Evolutionary conservation across 148 eudicot genomes (phyloP), one percentile per base, ranked within the genome.

Genomic region (Dysphania ambrosioides): DNA sequence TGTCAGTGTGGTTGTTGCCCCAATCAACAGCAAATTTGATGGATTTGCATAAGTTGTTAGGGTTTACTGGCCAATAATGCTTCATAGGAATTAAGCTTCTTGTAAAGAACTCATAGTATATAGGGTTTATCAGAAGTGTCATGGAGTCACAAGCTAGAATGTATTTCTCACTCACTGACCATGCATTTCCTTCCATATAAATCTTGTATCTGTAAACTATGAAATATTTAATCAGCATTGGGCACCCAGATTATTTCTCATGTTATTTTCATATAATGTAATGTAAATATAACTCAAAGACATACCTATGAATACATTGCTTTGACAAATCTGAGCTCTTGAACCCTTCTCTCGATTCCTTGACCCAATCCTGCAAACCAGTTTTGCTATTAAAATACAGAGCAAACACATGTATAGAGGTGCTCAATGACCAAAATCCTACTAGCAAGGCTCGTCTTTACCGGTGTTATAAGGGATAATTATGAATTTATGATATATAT

Each of bases 101-200:
- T 16, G 89, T 75, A 77, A 83, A 87, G 84, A 89, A 86, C 47
- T 89, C 93, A 35, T 87, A 86, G 76, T 77, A 89, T 2, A 12
- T 57, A 0, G 93, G 89, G 26, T 75, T 77, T 69, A 89, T 26
- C 6, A 78, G 69, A 35, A 89, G 84, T 62, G 79, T 69, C 85
- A 89, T 79, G 19, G 93, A 78, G 58, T 87, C 89, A 70, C 93
- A 89, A 1, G 91, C 88, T 63, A 89, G 64, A 32, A 89, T 89
- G 72, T 87, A 89, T 67, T 89, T 89, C 56, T 87, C 82, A 66
- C 93, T 89, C 1, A 89, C 91, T 36, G 93, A 89, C 93, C 93
- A 87, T 61, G 91, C 81, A 32, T 77, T 80, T 21, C 91, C 93
- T 47, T 89, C 93, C 31, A 84, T 82, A 42, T 89, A 89, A 24